Evolutionary conservation across 305 asterid species (phyloP), one percentile per base, ranked within the genome.

Genomic region (Fraxinus angustifolia): DNA sequence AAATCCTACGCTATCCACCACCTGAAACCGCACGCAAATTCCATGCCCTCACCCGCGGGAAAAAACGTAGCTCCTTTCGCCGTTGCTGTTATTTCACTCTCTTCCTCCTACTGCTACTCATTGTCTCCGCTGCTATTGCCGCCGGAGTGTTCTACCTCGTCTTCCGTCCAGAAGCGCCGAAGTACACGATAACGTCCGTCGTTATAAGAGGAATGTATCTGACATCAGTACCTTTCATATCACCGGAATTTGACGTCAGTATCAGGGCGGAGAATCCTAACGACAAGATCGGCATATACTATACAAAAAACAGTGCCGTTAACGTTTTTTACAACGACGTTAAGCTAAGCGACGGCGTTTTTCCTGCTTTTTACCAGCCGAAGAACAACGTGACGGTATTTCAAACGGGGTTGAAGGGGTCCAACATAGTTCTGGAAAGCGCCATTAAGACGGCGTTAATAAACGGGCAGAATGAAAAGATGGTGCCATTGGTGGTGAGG

Each of bases 101-200:
- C 31, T 79, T 89, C 65, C 83, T 86, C 2, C 77, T 91, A 8
- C 36, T 91, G 11, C 74, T 91, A 58, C 76, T 91, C 75, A 56
- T 92, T 73, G 17, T 86, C 40, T 76, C 90, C 76, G 87, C 89
- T 76, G 85, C 87, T 36, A 40, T 91, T 23, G 77, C 97, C 73
- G 92, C 90, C 78, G 94, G 87, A 17, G 88, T 87, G 12, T 35
- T 92, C 21, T 90, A 90, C 88, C 87, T 89, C 53, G 87, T 88
- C 31, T 84, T 86, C 89, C 82, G 88, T 2, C 92, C 91, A n/a
- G 87, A 84, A 81, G 80, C 92, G 0, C 96, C 91, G 4, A 82
- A 83, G 14, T 89, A 88, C 58, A 14, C 85, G 1, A 81, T 92
- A 31, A 60, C 87, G 0, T 42, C 56, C 10, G 14, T 89, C 60